Evolutionary conservation across 768 basidiomycete genomes (phyloP).

Genomic region (Lactarius sp.): DNA sequence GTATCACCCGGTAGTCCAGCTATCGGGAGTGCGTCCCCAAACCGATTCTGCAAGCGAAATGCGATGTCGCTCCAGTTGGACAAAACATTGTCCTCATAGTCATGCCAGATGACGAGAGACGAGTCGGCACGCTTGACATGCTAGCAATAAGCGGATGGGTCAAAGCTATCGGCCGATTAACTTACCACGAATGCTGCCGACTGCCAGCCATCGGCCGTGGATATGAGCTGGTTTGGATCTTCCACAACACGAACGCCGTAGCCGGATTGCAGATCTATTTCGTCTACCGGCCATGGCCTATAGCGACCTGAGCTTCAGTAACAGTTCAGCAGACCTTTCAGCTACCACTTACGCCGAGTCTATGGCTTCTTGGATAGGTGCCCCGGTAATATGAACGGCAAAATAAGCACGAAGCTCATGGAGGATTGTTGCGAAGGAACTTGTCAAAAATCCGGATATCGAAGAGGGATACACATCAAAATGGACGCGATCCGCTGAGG

Average conservation of each 20-base stretch:
- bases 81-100: background rate
- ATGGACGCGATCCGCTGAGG: background rate
- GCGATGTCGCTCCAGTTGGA: background rate
- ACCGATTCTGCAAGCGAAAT: background rate
- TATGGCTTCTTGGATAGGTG: background rate
- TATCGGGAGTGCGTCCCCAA: background rate
- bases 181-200: conserved; percentile 9
- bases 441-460: background rate
- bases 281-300: background rate
- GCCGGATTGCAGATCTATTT: background rate
- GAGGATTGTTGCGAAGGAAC: rapidly evolving
- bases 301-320: background rate
- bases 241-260: background rate
- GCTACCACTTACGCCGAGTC: conserved; percentile 2
- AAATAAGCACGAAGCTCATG: background rate
- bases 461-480: background rate
- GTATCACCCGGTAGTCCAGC: background rate
- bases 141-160: background rate
- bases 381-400: background rate
- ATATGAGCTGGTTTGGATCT: background rate
- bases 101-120: conserved; percentile 7
- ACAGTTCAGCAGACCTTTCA: background rate
- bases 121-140: conserved; percentile 7
- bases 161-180: background rate
- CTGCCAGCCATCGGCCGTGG: background rate